Conservation (phyloP, 2,329 filamentous ascomycete species). For the Gnomoniopsis smithogilvyi region DNA sequence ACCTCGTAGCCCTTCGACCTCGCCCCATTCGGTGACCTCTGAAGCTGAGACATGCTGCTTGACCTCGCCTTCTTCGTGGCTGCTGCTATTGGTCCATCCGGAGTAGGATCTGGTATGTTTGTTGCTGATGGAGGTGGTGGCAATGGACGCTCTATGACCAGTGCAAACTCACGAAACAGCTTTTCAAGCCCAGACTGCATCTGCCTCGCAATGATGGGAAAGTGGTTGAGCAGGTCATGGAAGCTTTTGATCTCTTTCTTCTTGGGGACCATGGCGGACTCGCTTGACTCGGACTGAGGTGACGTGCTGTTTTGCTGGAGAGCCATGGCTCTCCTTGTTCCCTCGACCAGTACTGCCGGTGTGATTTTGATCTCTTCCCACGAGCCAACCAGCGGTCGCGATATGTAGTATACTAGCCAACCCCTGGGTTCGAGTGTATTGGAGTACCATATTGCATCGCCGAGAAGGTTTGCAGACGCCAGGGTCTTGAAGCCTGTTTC, state of each 20-base stretch:
- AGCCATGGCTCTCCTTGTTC: constrained; percentile 29
- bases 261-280: constrained; percentile 48
- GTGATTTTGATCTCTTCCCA: constrained; percentile 74
- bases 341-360: constrained; percentile 57
- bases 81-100: constrained; percentile 53
- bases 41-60: constrained; percentile 36
- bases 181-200: constrained; percentile 92
- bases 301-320: constrained; percentile 23
- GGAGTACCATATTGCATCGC: constrained; percentile 83
- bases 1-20: constrained; percentile 29
- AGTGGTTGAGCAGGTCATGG: constrained; percentile 82
- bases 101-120: constrained; percentile 55
- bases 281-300: constrained; percentile 32
- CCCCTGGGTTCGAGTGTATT: constrained; percentile 85
- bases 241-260: constrained; percentile 95
- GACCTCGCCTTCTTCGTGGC: constrained; percentile 55
- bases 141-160: constrained; percentile 79
- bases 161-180: constrained; percentile 84
- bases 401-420: constrained; percentile 97
- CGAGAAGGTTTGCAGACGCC: constrained; percentile 82
- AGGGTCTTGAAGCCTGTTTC: constrained; percentile 79
- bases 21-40: constrained; percentile 1
- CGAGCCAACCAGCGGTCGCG: constrained; percentile 77
- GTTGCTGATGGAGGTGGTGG: constrained; percentile 67
- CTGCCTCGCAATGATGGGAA: constrained; percentile 92